Evolutionary conservation across 2,329 filamentous ascomycete genomes (phyloP), one percentile per base, ranked within the genome.

Genomic region (Claviceps quebecensis): DNA sequence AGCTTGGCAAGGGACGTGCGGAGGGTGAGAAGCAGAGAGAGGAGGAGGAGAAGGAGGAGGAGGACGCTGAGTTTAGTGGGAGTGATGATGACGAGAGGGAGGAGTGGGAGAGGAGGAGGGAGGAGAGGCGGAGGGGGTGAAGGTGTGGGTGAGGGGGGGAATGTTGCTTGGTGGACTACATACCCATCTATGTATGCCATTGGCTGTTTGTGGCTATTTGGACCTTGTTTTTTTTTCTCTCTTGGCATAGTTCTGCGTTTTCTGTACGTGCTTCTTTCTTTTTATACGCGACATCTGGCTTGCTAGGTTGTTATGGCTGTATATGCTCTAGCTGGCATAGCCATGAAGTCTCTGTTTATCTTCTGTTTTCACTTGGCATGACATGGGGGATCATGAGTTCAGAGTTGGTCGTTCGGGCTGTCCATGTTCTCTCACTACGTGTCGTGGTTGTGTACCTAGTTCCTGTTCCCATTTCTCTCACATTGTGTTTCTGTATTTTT

Each of bases 21-120:
- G 9, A 11, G 29, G 9, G 9, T 34, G 17, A 9, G 4, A 13
- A 11, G 26, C 8, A 29, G 26, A 8, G 7, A 7, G 26, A 29
- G 2, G 26, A 29, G 23, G 23, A 23, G 5, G 46, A 38, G 1
- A 66, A 67, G 19, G 66, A 65, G 3, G 76, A 79, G 41, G 75
- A 78, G 3, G 74, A 79, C 53, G 78, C 72, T 40, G 78, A 82
- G 64, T 81, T 80, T 49, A 81, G 78, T 51, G 79, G 76, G 22
- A 83, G 79, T 57, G 80, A 83, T 54, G 78, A 81, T 9, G 79
- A 83, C 54, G 79, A 82, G 64, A 72, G 78, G 54, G 78, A 75
- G 17, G 77, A 79, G 67, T 80, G 75, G 72, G 77, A 81, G 65
- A 68, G 75, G 59, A 69, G 71, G 61, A 68, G 70, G 60, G 68